Evolutionary conservation across 129 eudicot genomes (phyloP), one percentile per base, ranked within the genome.

Genomic region (Saposhnikovia divaricata): DNA sequence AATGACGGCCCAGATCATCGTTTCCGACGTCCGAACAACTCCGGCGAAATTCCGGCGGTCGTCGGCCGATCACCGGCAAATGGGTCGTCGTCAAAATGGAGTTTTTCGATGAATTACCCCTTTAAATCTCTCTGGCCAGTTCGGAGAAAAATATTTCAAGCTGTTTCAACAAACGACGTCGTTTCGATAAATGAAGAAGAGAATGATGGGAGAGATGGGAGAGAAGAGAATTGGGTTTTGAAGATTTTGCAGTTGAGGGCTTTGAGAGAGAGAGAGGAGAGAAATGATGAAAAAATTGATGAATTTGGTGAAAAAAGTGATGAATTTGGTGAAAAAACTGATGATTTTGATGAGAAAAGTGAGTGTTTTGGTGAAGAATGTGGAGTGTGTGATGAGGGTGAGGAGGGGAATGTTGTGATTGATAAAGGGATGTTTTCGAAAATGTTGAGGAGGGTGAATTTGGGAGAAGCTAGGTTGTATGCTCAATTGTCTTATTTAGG

Each of bases 401-500:
- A 84, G 18, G 81, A 84, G 9, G 82, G 81, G 34, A 86, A 80
- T 38, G 78, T 90, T 66, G 85, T 85, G 73, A 87, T 92, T 77
- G 95, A 92, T 79, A 84, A 80, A 71, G 82, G 78, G 51, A 87
- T 96, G 21, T 95, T 95, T 83, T 90, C 96, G 28, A 92, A 90
- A 87, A 70, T 95, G 87, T 86, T 95, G 37, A 76, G 81, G 50
- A 95, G 91, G 84, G 99, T 95, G 27, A 85, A 96, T 21, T 73
- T 95, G 68, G 84, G 86, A 37, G 97, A 95, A 81, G 97, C 99
- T 51, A 89, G 93, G 57, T 79, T 95, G 81, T 95, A 92, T 92
- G 87, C 96, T 77, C 86, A 89, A 82, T 72, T 95, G 91, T 95
- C 91, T 74, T 89, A 87, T 84, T 89, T 95, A 87, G 99, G 97